Conservation (phyloP, 1,284 basidiomycete species). For the Anthracocystis setariae region DNA sequence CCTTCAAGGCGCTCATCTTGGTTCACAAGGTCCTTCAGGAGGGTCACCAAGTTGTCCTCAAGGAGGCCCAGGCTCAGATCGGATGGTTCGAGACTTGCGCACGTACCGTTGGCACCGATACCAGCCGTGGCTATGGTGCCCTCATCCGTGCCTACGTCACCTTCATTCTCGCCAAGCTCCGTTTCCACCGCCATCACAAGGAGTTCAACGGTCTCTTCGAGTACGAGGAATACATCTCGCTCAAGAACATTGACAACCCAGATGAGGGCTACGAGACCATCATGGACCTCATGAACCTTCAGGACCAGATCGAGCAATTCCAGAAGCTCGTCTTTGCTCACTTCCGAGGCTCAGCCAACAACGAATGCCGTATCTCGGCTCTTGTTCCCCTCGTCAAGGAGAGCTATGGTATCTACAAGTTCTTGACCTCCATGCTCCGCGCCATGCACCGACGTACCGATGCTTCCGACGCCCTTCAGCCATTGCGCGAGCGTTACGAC, state of each 20-base stretch:
- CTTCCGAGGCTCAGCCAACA: slow-evolving; percentile 62
- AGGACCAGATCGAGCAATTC: slow-evolving; percentile 67
- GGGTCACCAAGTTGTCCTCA: slow-evolving; percentile 63
- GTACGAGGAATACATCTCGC: slow-evolving; percentile 67
- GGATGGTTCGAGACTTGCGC: slow-evolving; percentile 67
- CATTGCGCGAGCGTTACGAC: slow-evolving; percentile 64
- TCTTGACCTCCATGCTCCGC: slow-evolving; percentile 67
- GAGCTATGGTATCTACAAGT: slow-evolving; percentile 68
- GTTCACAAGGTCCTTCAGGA: slow-evolving; percentile 68
- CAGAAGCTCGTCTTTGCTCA: slow-evolving; percentile 67
- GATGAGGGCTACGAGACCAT: slow-evolving; percentile 68
- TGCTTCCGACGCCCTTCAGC: slow-evolving; percentile 65
- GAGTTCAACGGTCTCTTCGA: slow-evolving; percentile 68
- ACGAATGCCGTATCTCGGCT: slow-evolving; percentile 67
- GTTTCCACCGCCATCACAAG: slow-evolving; percentile 67
- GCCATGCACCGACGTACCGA: slow-evolving; percentile 67
- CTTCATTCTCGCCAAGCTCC: slow-evolving; percentile 66
- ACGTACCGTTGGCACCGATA: slow-evolving; percentile 58
- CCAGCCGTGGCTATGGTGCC: slow-evolving; percentile 62
- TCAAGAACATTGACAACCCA: slow-evolving; percentile 68
- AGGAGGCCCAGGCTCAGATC: slow-evolving; percentile 65
- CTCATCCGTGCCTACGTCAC: slow-evolving; percentile 66
- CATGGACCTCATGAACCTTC: slow-evolving; percentile 67
- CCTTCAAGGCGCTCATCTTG: slow-evolving; percentile 67
- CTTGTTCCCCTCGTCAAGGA: slow-evolving; percentile 67